A percentile compares a stretch with the other conserved stretches of the same genome.
phyloP scores from a whole-genome alignment of 2,329 filamentous ascomycete species.

The Aspergillus brasiliensis region DNA sequence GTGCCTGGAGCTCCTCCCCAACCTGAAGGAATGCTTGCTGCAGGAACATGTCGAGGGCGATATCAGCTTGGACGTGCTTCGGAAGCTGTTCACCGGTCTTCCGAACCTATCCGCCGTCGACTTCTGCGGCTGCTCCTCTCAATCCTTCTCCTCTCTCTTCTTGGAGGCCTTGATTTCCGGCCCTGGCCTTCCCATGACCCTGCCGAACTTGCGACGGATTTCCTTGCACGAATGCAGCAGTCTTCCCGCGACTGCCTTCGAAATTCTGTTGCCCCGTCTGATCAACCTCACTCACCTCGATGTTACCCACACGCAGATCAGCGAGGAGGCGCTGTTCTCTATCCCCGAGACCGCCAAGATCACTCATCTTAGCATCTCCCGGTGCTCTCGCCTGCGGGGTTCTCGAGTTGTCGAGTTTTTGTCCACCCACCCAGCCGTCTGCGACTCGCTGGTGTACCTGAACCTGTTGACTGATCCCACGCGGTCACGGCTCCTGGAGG shows the following conservation, averaged over 20 bases:
- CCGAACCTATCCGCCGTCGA: constrained; percentile 68
- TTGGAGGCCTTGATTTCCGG: constrained; percentile 53
- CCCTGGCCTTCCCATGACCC: constrained; percentile 52
- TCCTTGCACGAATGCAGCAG: constrained; percentile 79
- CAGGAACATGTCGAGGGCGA: constrained; percentile 83
- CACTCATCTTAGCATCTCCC: constrained; percentile 76
- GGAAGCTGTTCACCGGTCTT: constrained; percentile 70
- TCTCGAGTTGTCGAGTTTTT: constrained; percentile 70
- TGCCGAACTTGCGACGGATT: constrained; percentile 65
- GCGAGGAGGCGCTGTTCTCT: constrained; percentile 67
- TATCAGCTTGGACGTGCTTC: constrained; percentile 66
- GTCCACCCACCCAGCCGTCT: constrained; percentile 68
- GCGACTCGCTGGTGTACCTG: constrained; percentile 66
- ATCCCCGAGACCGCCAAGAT: constrained; percentile 72
- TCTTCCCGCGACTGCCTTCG: constrained; percentile 67
- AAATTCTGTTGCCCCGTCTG: constrained; percentile 71
- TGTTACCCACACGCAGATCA: constrained; percentile 76
- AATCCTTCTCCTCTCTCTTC: constrained; percentile 68
- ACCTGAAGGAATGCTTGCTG: constrained; percentile 74
- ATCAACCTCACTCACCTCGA: constrained; percentile 73
- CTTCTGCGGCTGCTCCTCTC: constrained; percentile 74
- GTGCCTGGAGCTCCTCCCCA: constrained; percentile 71
- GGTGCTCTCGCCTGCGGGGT: constrained; percentile 71
- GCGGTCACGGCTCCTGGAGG: constrained; percentile 70
- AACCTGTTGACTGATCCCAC: constrained; percentile 73